Evolutionary conservation across 768 basidiomycete species (phyloP).

Genomic region (Hebeloma cylindrosporum): DNA sequence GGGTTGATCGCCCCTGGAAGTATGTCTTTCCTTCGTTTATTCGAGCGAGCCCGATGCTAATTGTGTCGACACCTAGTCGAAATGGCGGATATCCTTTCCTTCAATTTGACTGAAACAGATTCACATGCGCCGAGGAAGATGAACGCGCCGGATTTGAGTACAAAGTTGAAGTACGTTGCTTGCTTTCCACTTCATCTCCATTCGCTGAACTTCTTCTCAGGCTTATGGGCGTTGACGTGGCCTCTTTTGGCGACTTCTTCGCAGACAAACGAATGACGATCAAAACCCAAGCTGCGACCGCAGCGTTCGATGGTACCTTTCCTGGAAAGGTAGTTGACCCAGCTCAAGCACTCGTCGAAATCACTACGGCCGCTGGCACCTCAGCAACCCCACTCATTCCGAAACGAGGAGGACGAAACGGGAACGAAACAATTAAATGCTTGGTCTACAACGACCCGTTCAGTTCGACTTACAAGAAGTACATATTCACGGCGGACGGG

Average conservation of each 20-base stretch:
- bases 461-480: conserved; percentile 72
- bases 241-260: conserved; percentile 74
- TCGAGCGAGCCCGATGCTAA: too few relatives aligned
- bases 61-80: too few relatives aligned
- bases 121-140: conserved; percentile 32
- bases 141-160: conserved; percentile 68
- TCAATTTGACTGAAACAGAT: conserved; percentile 63
- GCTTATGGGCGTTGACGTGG: conserved; percentile 49
- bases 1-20: conserved; percentile 76
- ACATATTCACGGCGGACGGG: conserved; percentile 70
- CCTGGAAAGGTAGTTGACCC: conserved; percentile 15
- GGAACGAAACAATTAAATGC: conserved; percentile 41
- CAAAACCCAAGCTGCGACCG: too few relatives aligned
- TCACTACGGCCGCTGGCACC: too few relatives aligned
- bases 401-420: conserved; percentile 13
- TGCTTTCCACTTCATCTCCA: too few relatives aligned
- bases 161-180: conserved; percentile 62
- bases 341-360: too few relatives aligned
- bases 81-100: conserved; percentile 75
- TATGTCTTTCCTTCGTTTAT: too few relatives aligned
- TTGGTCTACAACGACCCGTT: conserved; percentile 75
- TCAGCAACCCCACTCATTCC: too few relatives aligned
- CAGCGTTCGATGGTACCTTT: too few relatives aligned
- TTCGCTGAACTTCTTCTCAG: too few relatives aligned
- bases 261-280: conserved; percentile 56